These are phyloP conservation scores for Saccharomycodes ludwigii DNA, from an alignment of 805 yeast species.

Conservation along the genomic window DNA sequence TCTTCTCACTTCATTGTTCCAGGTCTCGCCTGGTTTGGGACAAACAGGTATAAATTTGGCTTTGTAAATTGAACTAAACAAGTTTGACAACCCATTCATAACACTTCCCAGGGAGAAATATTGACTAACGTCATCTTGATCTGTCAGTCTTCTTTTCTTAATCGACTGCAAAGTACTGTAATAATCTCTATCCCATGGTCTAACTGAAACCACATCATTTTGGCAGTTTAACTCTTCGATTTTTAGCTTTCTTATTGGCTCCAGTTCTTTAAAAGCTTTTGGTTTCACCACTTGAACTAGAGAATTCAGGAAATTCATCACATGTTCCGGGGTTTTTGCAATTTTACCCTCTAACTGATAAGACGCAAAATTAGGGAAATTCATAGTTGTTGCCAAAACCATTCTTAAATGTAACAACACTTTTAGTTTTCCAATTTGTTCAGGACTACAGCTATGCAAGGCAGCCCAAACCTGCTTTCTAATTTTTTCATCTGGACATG, in stretches of 20 bases:
- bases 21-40: conserved; percentile 62
- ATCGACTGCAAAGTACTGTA: conserved; percentile 12
- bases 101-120: conserved; percentile 81
- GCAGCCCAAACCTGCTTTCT: conserved; percentile 66
- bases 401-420: conserved; percentile 54
- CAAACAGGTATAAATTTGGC: conserved; percentile 58
- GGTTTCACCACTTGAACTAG: conserved; percentile 40
- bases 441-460: conserved; percentile 49
- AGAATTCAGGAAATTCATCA: conserved; percentile 50
- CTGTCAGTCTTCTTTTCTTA: not conserved
- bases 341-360: conserved; percentile 82
- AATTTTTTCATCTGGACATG: conserved; percentile 41
- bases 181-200: conserved; percentile 92
- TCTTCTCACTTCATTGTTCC: conserved; percentile 80
- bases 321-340: conserved; percentile 76
- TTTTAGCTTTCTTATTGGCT: conserved; percentile 30
- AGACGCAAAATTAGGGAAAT: conserved; percentile 55
- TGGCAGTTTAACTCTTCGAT: conserved; percentile 15
- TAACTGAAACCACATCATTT: conserved; percentile 26
- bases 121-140: not conserved
- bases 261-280: conserved; percentile 49
- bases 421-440: conserved; percentile 50
- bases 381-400: conserved; percentile 59
- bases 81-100: conserved; percentile 64
- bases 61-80: conserved; percentile 65